phyloP scores from a whole-genome alignment of 805 yeast species.

The Teunomyces cretensis region DNA sequence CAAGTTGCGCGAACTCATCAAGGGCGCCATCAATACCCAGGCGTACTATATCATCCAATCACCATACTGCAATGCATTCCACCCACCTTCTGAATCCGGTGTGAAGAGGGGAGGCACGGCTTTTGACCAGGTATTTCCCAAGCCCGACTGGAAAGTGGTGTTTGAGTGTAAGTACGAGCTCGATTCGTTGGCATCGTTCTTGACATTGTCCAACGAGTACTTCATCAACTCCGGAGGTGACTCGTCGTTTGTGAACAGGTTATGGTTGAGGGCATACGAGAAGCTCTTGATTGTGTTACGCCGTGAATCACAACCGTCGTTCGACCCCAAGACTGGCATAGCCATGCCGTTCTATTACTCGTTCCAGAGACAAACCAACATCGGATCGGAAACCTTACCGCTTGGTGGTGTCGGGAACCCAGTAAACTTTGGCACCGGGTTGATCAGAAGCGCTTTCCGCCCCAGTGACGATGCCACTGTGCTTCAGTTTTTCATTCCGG shows the following conservation, averaged over 20 bases:
- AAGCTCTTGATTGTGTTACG: constrained; percentile 51
- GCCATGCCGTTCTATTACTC: constrained; percentile 54
- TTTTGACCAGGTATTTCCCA: constrained; percentile 65
- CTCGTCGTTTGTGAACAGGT: constrained; percentile 41
- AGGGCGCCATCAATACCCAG: constrained; percentile 82
- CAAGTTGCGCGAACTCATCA: constrained; percentile 49
- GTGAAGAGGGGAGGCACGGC: constrained; percentile 52
- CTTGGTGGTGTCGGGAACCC: constrained; percentile 84
- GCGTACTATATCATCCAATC: constrained; percentile 58
- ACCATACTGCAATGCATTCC: constrained; percentile 91
- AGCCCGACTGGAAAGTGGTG: constrained; percentile 66
- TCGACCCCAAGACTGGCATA: constrained; percentile 48
- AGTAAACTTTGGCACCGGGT: constrained; percentile 64
- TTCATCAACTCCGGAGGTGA: constrained; percentile 52
- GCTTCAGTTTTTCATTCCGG: constrained; percentile 81
- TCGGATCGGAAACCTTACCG: constrained; percentile 80
- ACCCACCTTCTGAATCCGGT: constrained; percentile 65
- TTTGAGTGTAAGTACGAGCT: constrained; percentile 91
- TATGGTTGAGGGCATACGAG: constrained; percentile 62
- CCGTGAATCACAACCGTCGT: constrained; percentile 64
- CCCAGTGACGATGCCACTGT: constrained; percentile 88
- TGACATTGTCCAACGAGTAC: constrained; percentile 73
- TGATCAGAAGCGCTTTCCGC: constrained; percentile 79
- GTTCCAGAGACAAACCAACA: constrained; percentile 70
- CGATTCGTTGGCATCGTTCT: constrained; percentile 80